Conservation (phyloP, 345 rosid genomes). For the Citrus sinensis region DVS_A1.0 CM039165.1:21054001-21054500, state of each 20-base stretch:
- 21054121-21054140: not conserved
- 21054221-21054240: not conserved
- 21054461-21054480: slow-evolving; percentile 8
- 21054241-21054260: not conserved
- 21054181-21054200: not conserved
- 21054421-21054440: not conserved
- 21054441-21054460: not conserved
- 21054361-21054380: not conserved
- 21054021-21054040: slow-evolving; percentile 38
- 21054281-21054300: no score
- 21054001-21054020: slow-evolving; percentile 37
- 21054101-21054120: not conserved
- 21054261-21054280: not conserved
- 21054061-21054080: slow-evolving; percentile 1
- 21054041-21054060: slow-evolving; percentile 16
- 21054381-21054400: not conserved
- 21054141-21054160: not conserved
- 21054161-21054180: slow-evolving; percentile 14
- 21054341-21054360: not conserved
- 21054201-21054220: no score
- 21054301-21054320: not conserved
- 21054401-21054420: not conserved
- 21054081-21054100: not conserved
- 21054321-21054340: not conserved
- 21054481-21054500: slow-evolving; percentile 79